Percentiles rank a stretch among this genome's conserved stretches.
phyloP scores from a whole-genome alignment of 257 asterid genomes.

The Rehmannia glutinosa region DNA sequence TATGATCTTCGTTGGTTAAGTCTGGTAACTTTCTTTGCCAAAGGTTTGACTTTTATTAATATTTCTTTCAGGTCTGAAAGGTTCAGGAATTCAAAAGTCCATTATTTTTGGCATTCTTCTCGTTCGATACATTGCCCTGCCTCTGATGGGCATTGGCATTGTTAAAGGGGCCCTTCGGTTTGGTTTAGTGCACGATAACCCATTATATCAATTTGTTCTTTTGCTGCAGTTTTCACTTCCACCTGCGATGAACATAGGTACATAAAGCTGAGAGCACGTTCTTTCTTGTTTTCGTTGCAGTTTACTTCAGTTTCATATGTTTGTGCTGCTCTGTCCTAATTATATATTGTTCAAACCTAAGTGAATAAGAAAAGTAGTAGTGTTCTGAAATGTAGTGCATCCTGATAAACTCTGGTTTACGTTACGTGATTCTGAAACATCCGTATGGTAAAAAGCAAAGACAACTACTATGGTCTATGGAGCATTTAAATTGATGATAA shows the following conservation, averaged over 20 bases:
- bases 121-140: slow-evolving; percentile 63
- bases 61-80: slow-evolving; percentile 72
- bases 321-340: too few relatives aligned
- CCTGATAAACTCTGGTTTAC: too few relatives aligned
- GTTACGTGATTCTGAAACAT: not conserved
- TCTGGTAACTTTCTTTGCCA: not conserved
- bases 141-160: slow-evolving; percentile 59
- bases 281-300: not conserved
- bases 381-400: too few relatives aligned
- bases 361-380: too few relatives aligned
- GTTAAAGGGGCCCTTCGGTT: slow-evolving; percentile 54
- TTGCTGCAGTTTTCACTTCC: slow-evolving; percentile 81
- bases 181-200: slow-evolving; percentile 55
- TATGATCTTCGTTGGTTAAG: not conserved
- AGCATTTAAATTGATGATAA: not conserved
- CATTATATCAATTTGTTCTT: slow-evolving; percentile 77
- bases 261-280: not conserved
- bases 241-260: slow-evolving; percentile 93
- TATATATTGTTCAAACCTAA: too few relatives aligned
- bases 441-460: not conserved
- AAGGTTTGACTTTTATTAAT: not conserved
- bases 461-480: not conserved
- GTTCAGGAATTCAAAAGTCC: slow-evolving; percentile 49
- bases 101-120: slow-evolving; percentile 48
- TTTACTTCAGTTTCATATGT: not conserved